These are phyloP conservation scores for Fusarium euwallaceae DNA, from an alignment of 2,329 filamentous ascomycete species.

Conservation along the genomic window DNA sequence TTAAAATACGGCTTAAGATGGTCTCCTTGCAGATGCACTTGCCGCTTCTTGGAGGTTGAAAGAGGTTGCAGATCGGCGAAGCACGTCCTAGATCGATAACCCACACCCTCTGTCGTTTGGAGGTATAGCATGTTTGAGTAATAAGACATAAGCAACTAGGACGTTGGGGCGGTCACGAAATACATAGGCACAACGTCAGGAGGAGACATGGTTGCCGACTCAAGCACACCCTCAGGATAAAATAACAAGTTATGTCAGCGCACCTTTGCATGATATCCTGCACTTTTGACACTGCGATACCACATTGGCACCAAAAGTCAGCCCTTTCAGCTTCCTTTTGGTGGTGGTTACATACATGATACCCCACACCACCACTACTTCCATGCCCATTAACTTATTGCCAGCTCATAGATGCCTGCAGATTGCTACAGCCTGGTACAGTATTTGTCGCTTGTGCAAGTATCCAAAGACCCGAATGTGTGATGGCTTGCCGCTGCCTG, in stretches of 20 bases:
- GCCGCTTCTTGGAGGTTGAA: too few relatives aligned
- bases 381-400: neutral
- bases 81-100: too few relatives aligned
- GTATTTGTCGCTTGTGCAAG: neutral
- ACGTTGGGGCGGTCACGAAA: too few relatives aligned
- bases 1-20: too few relatives aligned
- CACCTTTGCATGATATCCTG: neutral
- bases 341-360: neutral
- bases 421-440: neutral
- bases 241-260: neutral
- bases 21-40: too few relatives aligned
- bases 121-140: too few relatives aligned
- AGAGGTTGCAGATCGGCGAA: too few relatives aligned
- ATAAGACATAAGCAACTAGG: too few relatives aligned
- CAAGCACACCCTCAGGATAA: neutral
- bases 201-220: too few relatives aligned
- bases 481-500: neutral
- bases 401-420: neutral
- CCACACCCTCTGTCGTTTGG: too few relatives aligned
- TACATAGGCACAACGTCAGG: too few relatives aligned
- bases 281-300: neutral
- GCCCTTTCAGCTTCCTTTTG: neutral
- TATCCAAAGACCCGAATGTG: neutral
- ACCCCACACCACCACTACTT: neutral
- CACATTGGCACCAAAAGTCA: neutral